Base-by-base conservation (phyloP, 768 basidiomycete genomes). In the Mycena amicta region DNA sequence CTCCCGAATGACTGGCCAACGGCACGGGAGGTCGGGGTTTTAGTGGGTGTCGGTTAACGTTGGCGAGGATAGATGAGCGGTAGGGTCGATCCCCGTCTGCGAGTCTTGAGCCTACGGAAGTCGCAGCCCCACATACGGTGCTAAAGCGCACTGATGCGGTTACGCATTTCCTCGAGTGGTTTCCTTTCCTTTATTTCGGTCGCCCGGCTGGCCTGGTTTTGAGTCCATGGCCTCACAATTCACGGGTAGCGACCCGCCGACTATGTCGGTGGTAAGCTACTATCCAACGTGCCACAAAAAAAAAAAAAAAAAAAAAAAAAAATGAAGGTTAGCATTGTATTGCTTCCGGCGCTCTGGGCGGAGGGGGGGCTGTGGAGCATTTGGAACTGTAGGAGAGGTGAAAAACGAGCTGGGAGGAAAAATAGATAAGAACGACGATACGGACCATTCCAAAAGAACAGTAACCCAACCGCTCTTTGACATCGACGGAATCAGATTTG, bases 161-260 rank as follows among this genome's bases (percentile, higher is more conserved):
- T 20, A 37, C 54, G 39, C 56, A 57, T 57, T 58, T 58, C 57
- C 57, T 58, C 52, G 57, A 22, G 56, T 52, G 50, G 56, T 51
- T 57, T 26, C 20, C 25, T 56, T n/a, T n/a, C n/a, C n/a, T n/a
- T n/a, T n/a, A n/a, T n/a, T n/a, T n/a, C n/a, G n/a, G n/a, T 37
- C 11, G 29, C 6, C 37, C 20, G 49, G 31, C 55, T 51, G 55
- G 55, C 55, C 47, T 33, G 55, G 55, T 56, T 56, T 30, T 15
- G 50, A 56, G 46, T 56, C 55, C 55, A 18, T n/a, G 53, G 55
- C 55, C 47, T 26, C 46, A 49, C 47, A 31, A 20, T 26, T 37
- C 49, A 50, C 47, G 37, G 33, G 55, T 28, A 29, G 47, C 27
- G 29, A 25, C 22, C 22, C 31, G 41, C 55, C 55, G 49, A 50